Percentiles rank a stretch among this genome's conserved stretches.
Evolutionary conservation across 768 basidiomycete species (phyloP).

Genomic region (Tephrocybe sp.): DNA sequence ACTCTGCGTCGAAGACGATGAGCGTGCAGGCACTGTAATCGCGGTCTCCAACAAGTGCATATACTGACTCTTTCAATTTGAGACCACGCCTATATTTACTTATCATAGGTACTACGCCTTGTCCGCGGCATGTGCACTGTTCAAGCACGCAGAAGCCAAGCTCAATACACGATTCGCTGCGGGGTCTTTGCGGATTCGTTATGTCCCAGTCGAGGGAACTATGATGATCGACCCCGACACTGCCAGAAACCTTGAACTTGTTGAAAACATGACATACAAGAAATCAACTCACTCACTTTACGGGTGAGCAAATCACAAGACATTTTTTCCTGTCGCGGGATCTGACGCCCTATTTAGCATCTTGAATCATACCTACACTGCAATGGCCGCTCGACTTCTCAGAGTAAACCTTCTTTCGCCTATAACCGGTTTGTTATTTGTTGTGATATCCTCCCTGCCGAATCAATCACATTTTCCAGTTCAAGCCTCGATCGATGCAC

Average conservation of each 20-base stretch:
- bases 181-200: constrained; percentile 70
- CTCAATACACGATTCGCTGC: constrained; percentile 70
- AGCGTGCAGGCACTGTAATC: constrained; percentile 75
- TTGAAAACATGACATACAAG: constrained; percentile 66
- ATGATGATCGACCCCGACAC: constrained; percentile 95
- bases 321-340: neutral
- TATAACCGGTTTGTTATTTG: constrained; percentile 51
- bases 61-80: constrained; percentile 19
- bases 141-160: constrained; percentile 76
- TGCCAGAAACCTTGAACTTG: constrained; percentile 84
- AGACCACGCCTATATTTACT: neutral
- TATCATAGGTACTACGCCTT: constrained; percentile 80
- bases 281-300: constrained; percentile 76
- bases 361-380: constrained; percentile 81
- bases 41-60: constrained; percentile 76
- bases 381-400: constrained; percentile 84
- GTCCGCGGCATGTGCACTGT: constrained; percentile 80
- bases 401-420: constrained; percentile 82
- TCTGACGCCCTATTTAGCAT: constrained; percentile 28
- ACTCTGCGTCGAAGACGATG: constrained; percentile 77
- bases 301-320: constrained; percentile 49
- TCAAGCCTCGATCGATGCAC: constrained; percentile 66
- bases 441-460: neutral
- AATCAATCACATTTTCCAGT: constrained; percentile 31
- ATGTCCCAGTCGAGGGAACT: constrained; percentile 80